These are phyloP conservation scores for Magnaporthiopsis incrustans DNA, from an alignment of 2,329 filamentous ascomycete species.

Conservation along the genomic window DNA sequence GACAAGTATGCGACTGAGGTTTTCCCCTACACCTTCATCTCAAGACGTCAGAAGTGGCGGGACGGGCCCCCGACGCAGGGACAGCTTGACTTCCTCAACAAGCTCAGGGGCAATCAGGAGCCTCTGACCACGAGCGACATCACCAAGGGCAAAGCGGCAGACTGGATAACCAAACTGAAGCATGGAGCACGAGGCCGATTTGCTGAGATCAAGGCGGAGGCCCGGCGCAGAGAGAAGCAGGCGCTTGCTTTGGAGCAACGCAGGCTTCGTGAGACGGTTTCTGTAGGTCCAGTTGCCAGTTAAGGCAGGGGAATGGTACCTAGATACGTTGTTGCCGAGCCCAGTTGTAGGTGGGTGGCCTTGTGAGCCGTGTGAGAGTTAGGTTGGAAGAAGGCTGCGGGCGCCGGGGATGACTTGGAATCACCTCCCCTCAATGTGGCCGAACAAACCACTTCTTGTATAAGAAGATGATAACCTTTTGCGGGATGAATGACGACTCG, in stretches of 20 bases:
- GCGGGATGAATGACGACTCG: not conserved
- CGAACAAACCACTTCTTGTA: not conserved
- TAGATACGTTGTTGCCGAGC: not conserved
- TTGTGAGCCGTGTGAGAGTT: not conserved
- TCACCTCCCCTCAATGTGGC: not conserved
- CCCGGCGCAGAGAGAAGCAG: conserved; percentile 37
- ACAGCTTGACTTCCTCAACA: conserved; percentile 65
- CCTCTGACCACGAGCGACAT: conserved; percentile 48
- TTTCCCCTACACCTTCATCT: conserved; percentile 62
- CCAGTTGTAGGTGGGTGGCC: not conserved
- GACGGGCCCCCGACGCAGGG: conserved; percentile 52
- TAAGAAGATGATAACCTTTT: not conserved
- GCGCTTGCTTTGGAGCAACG: conserved; percentile 19
- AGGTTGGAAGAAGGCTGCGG: not conserved
- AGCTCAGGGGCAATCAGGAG: conserved; percentile 45
- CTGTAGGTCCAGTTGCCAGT: conserved; percentile 42
- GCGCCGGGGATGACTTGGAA: not conserved
- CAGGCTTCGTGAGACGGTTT: conserved; percentile 41
- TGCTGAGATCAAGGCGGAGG: conserved; percentile 41
- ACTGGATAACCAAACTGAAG: conserved; percentile 90
- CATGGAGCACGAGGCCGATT: conserved; percentile 68
- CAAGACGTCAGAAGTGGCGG: conserved; percentile 62
- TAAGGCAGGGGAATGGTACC: not conserved
- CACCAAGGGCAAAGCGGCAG: conserved; percentile 72
- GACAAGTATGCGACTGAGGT: conserved; percentile 68